Conservation (phyloP, 2,329 filamentous ascomycete genomes). For the Alternaria sp. region DNA sequence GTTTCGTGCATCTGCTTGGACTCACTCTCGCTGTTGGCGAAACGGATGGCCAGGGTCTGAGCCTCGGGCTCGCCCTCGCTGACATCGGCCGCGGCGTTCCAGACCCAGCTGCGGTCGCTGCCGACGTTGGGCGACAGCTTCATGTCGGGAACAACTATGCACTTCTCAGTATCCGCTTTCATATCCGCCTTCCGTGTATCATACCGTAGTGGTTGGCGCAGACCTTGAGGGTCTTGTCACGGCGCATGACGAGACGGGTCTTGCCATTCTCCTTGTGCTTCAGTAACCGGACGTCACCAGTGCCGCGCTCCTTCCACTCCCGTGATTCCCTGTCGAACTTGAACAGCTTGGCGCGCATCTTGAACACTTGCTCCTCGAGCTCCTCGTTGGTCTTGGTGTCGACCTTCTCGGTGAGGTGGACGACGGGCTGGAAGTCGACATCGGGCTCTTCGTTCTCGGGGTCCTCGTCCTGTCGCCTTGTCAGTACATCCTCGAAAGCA, state of each 20-base stretch:
- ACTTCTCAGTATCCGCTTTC: constrained; percentile 26
- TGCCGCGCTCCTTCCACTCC: constrained; percentile 99
- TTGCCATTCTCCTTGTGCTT: constrained; percentile 99
- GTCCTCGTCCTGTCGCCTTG: constrained; percentile 65
- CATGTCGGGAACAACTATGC: constrained; percentile 92
- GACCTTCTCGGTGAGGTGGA: constrained; percentile 94
- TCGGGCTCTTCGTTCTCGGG: constrained; percentile 91
- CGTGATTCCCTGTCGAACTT: constrained; percentile 89
- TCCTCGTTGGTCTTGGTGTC: constrained; percentile 99
- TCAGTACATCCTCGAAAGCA: constrained; percentile 15
- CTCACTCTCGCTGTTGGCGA: constrained; percentile 94
- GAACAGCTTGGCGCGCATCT: constrained; percentile 99
- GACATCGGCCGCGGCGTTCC: constrained; percentile 97
- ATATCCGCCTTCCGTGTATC: constrained; percentile 40
- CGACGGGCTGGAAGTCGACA: constrained; percentile 96
- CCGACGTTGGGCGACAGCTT: constrained; percentile 98
- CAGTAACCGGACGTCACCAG: constrained; percentile 91
- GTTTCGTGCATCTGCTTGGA: constrained; percentile 48
- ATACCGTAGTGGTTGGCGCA: constrained; percentile 99
- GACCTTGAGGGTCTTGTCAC: constrained; percentile 99
- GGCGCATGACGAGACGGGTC: constrained; percentile 96
- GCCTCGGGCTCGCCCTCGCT: constrained; percentile 98
- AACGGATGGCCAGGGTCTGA: constrained; percentile 93
- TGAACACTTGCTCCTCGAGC: constrained; percentile 95
- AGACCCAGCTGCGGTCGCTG: constrained; percentile 98